Percentiles rank a stretch among this genome's conserved stretches.
Evolutionary conservation across 805 yeast genomes (phyloP).

Genomic region (Starmerella geochares): DNA sequence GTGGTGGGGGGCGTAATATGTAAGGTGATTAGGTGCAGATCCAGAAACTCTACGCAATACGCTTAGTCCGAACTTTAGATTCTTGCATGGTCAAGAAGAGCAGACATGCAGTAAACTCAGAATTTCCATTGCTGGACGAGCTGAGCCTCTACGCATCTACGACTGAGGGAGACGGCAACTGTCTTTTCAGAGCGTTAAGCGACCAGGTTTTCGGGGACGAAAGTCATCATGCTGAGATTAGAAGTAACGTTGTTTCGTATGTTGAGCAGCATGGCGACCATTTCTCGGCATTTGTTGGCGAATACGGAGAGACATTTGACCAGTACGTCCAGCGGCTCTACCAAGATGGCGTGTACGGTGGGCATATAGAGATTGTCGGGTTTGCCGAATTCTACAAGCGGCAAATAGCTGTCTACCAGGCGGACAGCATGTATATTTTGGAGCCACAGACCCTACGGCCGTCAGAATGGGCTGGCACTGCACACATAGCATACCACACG

Average conservation of each 20-base stretch:
- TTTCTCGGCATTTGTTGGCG: slow-evolving; percentile 31
- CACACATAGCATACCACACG: slow-evolving; percentile 35
- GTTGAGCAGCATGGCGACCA: slow-evolving; percentile 28
- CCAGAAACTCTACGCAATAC: not conserved
- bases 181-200: slow-evolving; percentile 35
- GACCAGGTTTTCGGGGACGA: slow-evolving; percentile 36
- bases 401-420: slow-evolving; percentile 34
- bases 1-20: no score
- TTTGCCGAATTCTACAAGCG: slow-evolving; percentile 31
- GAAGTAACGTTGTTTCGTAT: slow-evolving; percentile 30
- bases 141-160: slow-evolving; percentile 33
- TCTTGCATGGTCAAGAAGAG: slow-evolving; percentile 4
- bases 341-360: slow-evolving; percentile 36
- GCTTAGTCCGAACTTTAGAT: not conserved
- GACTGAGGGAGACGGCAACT: slow-evolving; percentile 37
- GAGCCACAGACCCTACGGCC: slow-evolving; percentile 16
- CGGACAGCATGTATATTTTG: slow-evolving; percentile 32
- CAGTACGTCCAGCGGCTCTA: slow-evolving; percentile 31
- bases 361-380: slow-evolving; percentile 36
- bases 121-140: slow-evolving; percentile 32
- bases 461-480: slow-evolving; percentile 1
- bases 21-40: no score
- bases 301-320: slow-evolving; percentile 32
- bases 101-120: slow-evolving; percentile 22
- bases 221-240: slow-evolving; percentile 27